Evolutionary conservation across 306 rosid genomes (phyloP).

Genomic region (Mimosa bimucronata): DNA sequence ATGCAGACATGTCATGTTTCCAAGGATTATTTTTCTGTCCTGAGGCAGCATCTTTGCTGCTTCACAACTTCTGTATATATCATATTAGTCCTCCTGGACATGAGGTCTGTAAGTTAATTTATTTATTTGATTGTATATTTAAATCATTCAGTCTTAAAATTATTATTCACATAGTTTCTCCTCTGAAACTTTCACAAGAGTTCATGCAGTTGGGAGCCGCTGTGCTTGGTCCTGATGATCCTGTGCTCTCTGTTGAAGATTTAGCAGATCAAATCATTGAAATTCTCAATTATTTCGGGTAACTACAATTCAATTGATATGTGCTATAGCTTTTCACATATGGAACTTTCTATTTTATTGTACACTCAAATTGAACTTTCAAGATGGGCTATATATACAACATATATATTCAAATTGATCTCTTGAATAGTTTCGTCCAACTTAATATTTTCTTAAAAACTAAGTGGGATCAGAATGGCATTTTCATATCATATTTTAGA

Average conservation of each 20-base stretch:
- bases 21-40: conserved; percentile 96
- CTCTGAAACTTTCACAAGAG: conserved; percentile 78
- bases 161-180: conserved; percentile 63
- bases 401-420: conserved; percentile 5
- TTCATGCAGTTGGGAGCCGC: conserved; percentile 98
- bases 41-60: conserved; percentile 92
- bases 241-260: conserved; percentile 76
- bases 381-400: background rate
- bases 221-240: conserved; percentile 65
- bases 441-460: background rate
- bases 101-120: conserved; percentile 72
- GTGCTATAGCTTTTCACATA: conserved; percentile 12
- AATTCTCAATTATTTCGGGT: conserved; percentile 87
- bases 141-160: conserved; percentile 38
- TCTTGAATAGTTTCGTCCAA: conserved; percentile 23
- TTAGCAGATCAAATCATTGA: conserved; percentile 90
- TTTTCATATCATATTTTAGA: background rate
- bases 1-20: conserved; percentile 89
- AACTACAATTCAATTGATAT: conserved; percentile 31
- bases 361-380: background rate
- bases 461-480: conserved; percentile 8
- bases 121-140: conserved; percentile 35
- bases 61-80: conserved; percentile 95
- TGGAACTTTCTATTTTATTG: conserved; percentile 11
- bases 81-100: conserved; percentile 97